Conservation (phyloP, 805 yeast genomes). For the Candida suzukii region DNA sequence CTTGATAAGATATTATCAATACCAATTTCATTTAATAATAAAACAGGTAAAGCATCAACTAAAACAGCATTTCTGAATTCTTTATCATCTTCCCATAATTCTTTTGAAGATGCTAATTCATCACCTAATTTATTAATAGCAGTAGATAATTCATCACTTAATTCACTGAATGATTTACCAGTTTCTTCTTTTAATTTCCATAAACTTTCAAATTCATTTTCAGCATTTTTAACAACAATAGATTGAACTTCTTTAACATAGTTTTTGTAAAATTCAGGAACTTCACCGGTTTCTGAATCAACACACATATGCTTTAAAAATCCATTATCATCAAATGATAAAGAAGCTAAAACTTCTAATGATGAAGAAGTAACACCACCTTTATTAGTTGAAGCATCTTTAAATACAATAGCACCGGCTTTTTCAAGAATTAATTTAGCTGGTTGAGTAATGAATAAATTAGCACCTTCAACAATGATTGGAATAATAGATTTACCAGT, state of each 20-base stretch:
- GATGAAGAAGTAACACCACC: slow-evolving; percentile 99
- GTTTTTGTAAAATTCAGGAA: slow-evolving; percentile 70
- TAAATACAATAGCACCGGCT: slow-evolving; percentile 82
- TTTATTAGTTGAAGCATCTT: slow-evolving; percentile 95
- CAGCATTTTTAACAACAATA: slow-evolving; percentile 70
- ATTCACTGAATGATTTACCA: slow-evolving; percentile 54
- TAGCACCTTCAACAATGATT: slow-evolving; percentile 95
- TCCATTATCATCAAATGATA: slow-evolving; percentile 79
- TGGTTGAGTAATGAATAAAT: slow-evolving; percentile 87
- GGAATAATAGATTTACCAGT: slow-evolving; percentile 76
- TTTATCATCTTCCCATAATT: slow-evolving; percentile 77
- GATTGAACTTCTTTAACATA: slow-evolving; percentile 82
- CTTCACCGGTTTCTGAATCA: slow-evolving; percentile 39
- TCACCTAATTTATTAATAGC: slow-evolving; percentile 83
- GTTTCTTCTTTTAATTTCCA: slow-evolving; percentile 70
- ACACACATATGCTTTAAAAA: slow-evolving; percentile 78
- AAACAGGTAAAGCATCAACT: slow-evolving; percentile 67
- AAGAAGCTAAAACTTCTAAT: slow-evolving; percentile 88
- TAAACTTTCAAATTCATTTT: slow-evolving; percentile 76
- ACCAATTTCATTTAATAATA: slow-evolving; percentile 59
- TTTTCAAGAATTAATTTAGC: slow-evolving; percentile 82
- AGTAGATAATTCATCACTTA: slow-evolving; percentile 77
- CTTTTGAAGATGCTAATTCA: slow-evolving; percentile 73
- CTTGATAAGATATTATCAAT: slow-evolving; percentile 61
- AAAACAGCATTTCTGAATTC: slow-evolving; percentile 73